Conservation (phyloP, 306 rosid species). For the Acacia acuminata region DNA sequence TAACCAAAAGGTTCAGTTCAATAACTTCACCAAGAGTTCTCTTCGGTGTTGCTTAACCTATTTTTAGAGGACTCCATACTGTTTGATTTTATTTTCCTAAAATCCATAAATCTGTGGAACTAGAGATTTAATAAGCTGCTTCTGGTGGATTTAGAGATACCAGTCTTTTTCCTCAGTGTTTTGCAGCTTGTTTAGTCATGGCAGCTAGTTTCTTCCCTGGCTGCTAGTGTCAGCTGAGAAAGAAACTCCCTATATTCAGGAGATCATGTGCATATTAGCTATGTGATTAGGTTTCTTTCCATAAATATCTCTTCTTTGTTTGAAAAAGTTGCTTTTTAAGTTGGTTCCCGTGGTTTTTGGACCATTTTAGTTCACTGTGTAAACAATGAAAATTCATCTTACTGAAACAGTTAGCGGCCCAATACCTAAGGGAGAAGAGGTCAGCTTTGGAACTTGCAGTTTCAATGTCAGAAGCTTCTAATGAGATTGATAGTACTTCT, state of each 20-base stretch:
- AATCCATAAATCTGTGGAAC: not conserved
- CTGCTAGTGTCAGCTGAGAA: not conserved
- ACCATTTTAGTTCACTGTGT: not conserved
- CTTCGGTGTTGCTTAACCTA: too few relatives aligned
- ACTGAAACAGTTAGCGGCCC: conserved; percentile 84
- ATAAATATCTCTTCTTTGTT: not conserved
- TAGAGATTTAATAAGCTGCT: not conserved
- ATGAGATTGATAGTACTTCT: conserved; percentile 52
- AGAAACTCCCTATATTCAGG: not conserved
- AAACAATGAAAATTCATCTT: conserved; percentile 28
- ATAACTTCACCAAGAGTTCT: too few relatives aligned
- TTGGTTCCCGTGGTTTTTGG: not conserved
- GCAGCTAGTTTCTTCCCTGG: not conserved
- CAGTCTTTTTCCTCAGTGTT: conserved; percentile 8
- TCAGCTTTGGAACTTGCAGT: conserved; percentile 68
- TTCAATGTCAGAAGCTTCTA: conserved; percentile 66
- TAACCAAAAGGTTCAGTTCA: too few relatives aligned
- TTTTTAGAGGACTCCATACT: too few relatives aligned
- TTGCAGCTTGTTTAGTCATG: not conserved
- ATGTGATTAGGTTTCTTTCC: conserved; percentile 11
- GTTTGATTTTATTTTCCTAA: not conserved
- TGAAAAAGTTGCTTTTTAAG: conserved; percentile 16
- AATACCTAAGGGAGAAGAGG: conserved; percentile 84
- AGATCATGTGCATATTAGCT: not conserved
- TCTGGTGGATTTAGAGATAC: not conserved